Evolutionary conservation across 2,329 filamentous ascomycete species (phyloP).

Genomic region (Huntiella abstrusa): DNA sequence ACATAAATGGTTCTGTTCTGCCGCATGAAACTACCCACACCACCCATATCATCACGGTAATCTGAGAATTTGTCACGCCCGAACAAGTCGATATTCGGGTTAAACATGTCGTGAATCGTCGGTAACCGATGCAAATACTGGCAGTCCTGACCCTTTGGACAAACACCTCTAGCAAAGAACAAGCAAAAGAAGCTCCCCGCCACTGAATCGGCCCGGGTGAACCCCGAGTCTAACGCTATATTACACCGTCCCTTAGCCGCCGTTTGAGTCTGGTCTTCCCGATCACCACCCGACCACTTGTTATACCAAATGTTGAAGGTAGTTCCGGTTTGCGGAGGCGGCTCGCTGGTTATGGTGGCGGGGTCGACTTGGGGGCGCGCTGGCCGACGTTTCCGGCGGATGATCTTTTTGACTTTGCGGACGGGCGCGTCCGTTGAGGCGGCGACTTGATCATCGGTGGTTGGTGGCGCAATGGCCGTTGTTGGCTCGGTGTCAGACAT

Average conservation of each 20-base stretch:
- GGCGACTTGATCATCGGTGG: not conserved
- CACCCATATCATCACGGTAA: conserved; percentile 95
- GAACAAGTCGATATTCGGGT: conserved; percentile 89
- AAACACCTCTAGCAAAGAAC: conserved; percentile 67
- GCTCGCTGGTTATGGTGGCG: conserved; percentile 61
- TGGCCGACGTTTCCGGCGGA: conserved; percentile 78
- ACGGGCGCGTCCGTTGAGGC: conserved; percentile 18
- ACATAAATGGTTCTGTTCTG: conserved; percentile 90
- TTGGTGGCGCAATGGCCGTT: not conserved
- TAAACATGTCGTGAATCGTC: conserved; percentile 72
- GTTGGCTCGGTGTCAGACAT: conserved; percentile 4
- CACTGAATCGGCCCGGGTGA: conserved; percentile 58
- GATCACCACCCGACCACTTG: conserved; percentile 91
- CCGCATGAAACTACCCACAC: conserved; percentile 81
- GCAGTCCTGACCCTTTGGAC: conserved; percentile 80
- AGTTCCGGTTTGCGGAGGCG: conserved; percentile 79
- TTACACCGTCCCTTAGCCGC: conserved; percentile 75
- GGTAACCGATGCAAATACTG: conserved; percentile 84
- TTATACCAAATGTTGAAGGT: conserved; percentile 99
- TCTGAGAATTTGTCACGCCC: conserved; percentile 82
- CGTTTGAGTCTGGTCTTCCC: conserved; percentile 76
- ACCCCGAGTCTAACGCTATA: conserved; percentile 59
- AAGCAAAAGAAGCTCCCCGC: conserved; percentile 80
- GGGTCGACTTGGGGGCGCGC: conserved; percentile 84
- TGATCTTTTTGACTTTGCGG: conserved; percentile 60